Evolutionary conservation across 2,329 filamentous ascomycete genomes (phyloP).

Genomic region (Alternaria arbusti): DNA sequence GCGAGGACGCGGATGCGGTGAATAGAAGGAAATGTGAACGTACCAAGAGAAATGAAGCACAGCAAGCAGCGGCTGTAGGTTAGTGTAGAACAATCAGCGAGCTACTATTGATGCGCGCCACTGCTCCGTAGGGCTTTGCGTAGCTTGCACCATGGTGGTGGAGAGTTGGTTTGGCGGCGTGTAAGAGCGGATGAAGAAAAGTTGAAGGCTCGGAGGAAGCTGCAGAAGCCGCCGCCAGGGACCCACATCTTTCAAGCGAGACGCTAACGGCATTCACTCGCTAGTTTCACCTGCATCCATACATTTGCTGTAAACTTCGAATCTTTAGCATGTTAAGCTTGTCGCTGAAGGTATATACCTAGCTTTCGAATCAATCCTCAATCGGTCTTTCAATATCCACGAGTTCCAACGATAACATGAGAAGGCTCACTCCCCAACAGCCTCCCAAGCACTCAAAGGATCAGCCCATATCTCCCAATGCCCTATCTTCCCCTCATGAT

Average conservation of each 20-base stretch:
- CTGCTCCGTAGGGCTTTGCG: neutral
- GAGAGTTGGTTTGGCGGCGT: neutral
- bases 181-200: conserved; percentile 9
- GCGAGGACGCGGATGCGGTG: conserved; percentile 6
- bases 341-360: neutral
- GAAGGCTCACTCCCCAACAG: conserved; percentile 34
- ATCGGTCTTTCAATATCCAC: neutral
- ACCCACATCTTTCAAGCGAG: conserved; percentile 6
- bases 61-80: neutral
- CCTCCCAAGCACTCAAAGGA: conserved; percentile 52
- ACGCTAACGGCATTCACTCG: conserved; percentile 8
- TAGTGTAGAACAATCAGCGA: neutral
- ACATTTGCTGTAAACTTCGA: neutral
- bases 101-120: neutral
- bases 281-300: neutral
- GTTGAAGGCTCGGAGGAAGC: conserved; percentile 1
- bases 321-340: neutral
- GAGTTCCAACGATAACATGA: neutral
- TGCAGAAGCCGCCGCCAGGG: conserved; percentile 2
- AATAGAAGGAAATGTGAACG: conserved; percentile 7
- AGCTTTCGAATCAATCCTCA: neutral
- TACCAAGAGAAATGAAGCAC: conserved; percentile 8
- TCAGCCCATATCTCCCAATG: conserved; percentile 56
- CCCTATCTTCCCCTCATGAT: conserved; percentile 48
- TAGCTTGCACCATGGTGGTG: neutral